Base-by-base conservation (phyloP, 2,329 filamentous ascomycete genomes). In the Epichloe gansuensis region DNA sequence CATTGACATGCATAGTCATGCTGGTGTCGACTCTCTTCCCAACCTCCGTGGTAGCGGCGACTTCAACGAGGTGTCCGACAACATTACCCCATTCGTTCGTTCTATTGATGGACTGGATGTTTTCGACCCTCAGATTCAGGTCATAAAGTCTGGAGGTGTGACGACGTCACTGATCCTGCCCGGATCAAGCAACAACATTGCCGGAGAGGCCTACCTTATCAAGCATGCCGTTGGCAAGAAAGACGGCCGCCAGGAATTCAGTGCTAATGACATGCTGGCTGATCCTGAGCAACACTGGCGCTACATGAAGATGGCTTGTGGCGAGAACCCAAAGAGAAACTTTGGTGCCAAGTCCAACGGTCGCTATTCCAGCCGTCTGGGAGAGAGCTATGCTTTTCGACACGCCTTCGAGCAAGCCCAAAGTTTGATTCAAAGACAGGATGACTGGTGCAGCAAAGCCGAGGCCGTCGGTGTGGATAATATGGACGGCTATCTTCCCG, bases 251-350 rank as follows among this genome's bases (percentile, higher is more conserved):
- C 68, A 73, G 15, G 83, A 86, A 63, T 75, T 83, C 44, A 84
- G 81, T 51, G 80, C 78, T 2, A 67, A 72, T 25, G 78, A 85
- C 57, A 74, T 86, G 70, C 71, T 86, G 9, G 83, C 83, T 1
- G 81, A 85, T 50, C 82, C 82, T 0, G 81, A 83, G 43, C 72
- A 73, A 23, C 78, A 71, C 55, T 84, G 82, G 78, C 74, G 84
- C 21, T 87, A 85, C 64, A 84, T 88, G 74, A 87, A 88, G 69
- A 87, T 87, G 83, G 84, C 84, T 0, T 87, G 83, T 57, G 83
- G 83, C 38, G 83, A 87, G 66, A 87, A 87, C 59, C 71, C 83
- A 2, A 85, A 85, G 68, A 68, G 74, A 1, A 69, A 80, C 0
- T 83, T 85, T 55, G 81, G 42, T 5, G 8, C 28, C 38, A 15